Base-by-base conservation (phyloP, 768 basidiomycete genomes). In the Serpula lacrymans region DNA sequence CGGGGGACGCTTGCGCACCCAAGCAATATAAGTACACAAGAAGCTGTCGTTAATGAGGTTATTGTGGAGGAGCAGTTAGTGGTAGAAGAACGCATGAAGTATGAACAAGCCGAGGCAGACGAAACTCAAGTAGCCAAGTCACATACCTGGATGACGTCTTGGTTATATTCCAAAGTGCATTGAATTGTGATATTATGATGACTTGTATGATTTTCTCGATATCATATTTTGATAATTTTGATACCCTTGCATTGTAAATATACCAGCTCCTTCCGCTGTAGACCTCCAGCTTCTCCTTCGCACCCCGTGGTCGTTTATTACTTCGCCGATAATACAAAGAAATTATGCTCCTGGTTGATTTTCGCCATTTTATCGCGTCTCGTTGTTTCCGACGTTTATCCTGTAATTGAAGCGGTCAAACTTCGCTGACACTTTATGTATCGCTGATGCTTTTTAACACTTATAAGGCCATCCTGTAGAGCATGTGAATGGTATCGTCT, bases 11-110 rank as follows among this genome's bases (percentile, higher is more conserved):
- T 58, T 33, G 36, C 63, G 64, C 37, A 54, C 60, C 30, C 63
- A 60, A 16, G 17, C 5, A 74, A 70, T 44, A 62, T 83, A n/a
- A 71, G 80, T 12, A 67, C 78, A 4, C 74, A 74, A 7, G 71
- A 81, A 45, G 85, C 83, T 8, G 80, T 87, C 29, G 68, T 75
- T 37, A 72, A 75, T 33, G 85, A 88, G 49, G 77, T 84, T 29
- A 68, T 85, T 28, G 82, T 77, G 27, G 84, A 88, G 56, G 85
- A 87, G 59, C 69, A 75, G 44, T 65, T 74, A 12, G 82, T 75
- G 4, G 62, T 76, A 20, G 67, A 69, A 23, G 69, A 77, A 47
- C 65, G 76, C 32, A 51, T 78, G 35, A 69, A 77, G 50, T 71
- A 72, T 34, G 83, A 85, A 58, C 62, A 76, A 49, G 67, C 64